Evolutionary conservation across 306 rosid genomes (phyloP).

Genomic region (Rosa chinensis): DNA sequence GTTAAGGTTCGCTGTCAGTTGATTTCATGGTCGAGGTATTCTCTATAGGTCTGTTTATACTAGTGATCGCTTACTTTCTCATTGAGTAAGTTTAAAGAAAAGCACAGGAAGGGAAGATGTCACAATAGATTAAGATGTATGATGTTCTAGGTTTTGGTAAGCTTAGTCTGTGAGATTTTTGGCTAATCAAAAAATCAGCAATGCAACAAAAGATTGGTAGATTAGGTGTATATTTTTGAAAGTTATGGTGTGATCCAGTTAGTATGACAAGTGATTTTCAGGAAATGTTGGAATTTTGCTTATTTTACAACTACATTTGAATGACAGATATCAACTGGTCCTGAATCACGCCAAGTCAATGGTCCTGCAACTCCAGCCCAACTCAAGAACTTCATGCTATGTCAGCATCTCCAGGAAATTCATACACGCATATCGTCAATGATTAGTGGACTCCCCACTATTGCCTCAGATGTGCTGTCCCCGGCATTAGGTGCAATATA

Average conservation of each 20-base stretch:
- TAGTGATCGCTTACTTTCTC: neutral
- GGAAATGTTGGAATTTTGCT: constrained; percentile 20
- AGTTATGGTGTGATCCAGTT: constrained; percentile 14
- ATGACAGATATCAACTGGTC: constrained; percentile 92
- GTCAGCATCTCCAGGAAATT: constrained; percentile 93
- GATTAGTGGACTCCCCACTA: constrained; percentile 70
- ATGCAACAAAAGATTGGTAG: neutral
- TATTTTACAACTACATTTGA: constrained; percentile 14
- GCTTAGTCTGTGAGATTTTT: neutral
- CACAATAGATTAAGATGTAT: neutral
- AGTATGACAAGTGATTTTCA: constrained; percentile 1
- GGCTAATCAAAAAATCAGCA: neutral
- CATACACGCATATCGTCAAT: constrained; percentile 69
- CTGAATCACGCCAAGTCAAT: constrained; percentile 91
- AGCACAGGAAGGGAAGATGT: neutral
- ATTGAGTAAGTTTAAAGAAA: neutral
- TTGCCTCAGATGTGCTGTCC: constrained; percentile 90
- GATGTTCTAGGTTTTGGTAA: constrained; percentile 3
- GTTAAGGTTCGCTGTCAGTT: neutral
- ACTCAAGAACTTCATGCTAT: constrained; percentile 79
- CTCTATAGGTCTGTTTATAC: neutral
- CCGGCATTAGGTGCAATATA: constrained; percentile 85
- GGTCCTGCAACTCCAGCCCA: constrained; percentile 94
- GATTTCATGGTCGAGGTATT: constrained; percentile 1
- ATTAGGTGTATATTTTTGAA: constrained; percentile 10